Conservation (phyloP, 805 yeast species). For the Ascoidea rubescens region DNA sequence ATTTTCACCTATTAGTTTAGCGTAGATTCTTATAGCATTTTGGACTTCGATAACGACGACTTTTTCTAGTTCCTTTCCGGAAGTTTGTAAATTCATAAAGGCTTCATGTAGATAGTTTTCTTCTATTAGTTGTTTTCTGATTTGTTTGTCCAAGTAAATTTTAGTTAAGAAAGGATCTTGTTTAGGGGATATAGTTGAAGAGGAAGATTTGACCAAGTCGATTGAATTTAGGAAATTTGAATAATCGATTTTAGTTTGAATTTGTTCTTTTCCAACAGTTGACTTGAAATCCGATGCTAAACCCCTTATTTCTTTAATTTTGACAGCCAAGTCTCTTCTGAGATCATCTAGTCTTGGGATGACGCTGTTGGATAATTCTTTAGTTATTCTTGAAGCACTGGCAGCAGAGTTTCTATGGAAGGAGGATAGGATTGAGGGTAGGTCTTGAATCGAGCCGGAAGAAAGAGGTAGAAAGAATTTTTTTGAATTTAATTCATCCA, state of each 20-base stretch:
- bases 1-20: slow-evolving; percentile 57
- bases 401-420: slow-evolving; percentile 49
- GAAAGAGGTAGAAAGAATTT: slow-evolving; percentile 43
- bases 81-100: slow-evolving; percentile 68
- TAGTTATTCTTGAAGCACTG: slow-evolving; percentile 41
- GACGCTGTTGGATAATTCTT: slow-evolving; percentile 45
- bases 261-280: slow-evolving; percentile 54
- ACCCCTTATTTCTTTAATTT: slow-evolving; percentile 77
- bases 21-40: slow-evolving; percentile 60
- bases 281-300: slow-evolving; percentile 77
- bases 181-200: slow-evolving; percentile 32
- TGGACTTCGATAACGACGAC: slow-evolving; percentile 82
- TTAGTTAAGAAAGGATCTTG: slow-evolving; percentile 78
- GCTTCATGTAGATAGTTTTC: slow-evolving; percentile 86
- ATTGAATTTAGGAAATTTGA: slow-evolving; percentile 43
- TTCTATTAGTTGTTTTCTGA: slow-evolving; percentile 64
- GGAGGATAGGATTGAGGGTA: slow-evolving; percentile 34
- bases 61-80: slow-evolving; percentile 80
- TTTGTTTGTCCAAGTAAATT: slow-evolving; percentile 56
- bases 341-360: slow-evolving; percentile 57
- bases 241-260: slow-evolving; percentile 46
- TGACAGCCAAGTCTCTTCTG: slow-evolving; percentile 63
- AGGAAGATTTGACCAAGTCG: slow-evolving; percentile 40
- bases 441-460: slow-evolving; percentile 43
- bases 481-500: slow-evolving; percentile 22